Conservation (phyloP, 352 stramenopile genomes). For the Phytophthora rubi region DNA sequence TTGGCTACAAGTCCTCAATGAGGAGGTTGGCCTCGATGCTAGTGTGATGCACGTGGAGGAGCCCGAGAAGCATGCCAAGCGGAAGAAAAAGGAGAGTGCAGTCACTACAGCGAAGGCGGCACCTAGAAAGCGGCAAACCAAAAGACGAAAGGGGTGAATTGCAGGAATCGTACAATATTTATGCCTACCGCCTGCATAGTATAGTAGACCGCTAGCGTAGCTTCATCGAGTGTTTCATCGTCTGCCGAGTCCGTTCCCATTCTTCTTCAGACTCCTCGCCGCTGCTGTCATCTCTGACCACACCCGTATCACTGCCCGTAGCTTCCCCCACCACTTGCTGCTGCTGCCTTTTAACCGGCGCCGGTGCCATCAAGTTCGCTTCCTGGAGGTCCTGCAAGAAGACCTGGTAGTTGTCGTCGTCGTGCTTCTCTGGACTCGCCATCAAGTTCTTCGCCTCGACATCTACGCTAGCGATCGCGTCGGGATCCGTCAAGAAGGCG, state of each 20-base stretch:
- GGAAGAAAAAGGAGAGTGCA: slow-evolving; percentile 33
- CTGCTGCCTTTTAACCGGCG: slow-evolving; percentile 11
- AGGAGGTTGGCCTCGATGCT: slow-evolving; percentile 58
- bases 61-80: slow-evolving; percentile 53
- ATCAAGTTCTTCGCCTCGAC: slow-evolving; percentile 64
- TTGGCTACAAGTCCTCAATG: slow-evolving; percentile 75
- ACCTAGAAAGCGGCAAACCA: slow-evolving; percentile 19
- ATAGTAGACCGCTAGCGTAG: slow-evolving; percentile 7
- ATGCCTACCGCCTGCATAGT: neutral
- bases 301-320: slow-evolving; percentile 13
- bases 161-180: slow-evolving; percentile 9
- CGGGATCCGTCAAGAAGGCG: slow-evolving; percentile 61
- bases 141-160: slow-evolving; percentile 21
- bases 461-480: slow-evolving; percentile 53
- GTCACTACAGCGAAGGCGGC: slow-evolving; percentile 12
- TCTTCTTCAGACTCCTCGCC: slow-evolving; percentile 33
- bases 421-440: slow-evolving; percentile 39
- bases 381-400: slow-evolving; percentile 68
- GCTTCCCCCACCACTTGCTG: neutral
- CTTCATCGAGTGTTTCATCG: slow-evolving; percentile 36
- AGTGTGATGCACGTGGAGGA: slow-evolving; percentile 82
- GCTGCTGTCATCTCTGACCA: slow-evolving; percentile 23
- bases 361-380: slow-evolving; percentile 48
- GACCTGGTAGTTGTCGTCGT: slow-evolving; percentile 79
- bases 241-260: slow-evolving; percentile 44